phyloP scores from a whole-genome alignment of 129 eudicot genomes.

The Pulicaria dysenterica region DNA sequence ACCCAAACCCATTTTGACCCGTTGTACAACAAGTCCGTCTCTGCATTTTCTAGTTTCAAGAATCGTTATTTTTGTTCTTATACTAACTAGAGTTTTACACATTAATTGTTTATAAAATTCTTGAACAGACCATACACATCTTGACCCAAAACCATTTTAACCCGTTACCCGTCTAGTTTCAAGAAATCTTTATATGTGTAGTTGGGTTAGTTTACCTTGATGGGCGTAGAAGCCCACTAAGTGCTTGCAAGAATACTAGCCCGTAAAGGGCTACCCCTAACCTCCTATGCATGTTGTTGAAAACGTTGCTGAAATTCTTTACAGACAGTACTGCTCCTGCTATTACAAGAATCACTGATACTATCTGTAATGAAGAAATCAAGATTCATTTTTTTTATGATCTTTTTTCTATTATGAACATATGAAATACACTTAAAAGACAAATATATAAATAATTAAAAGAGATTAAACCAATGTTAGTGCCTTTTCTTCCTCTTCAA shows the following conservation, averaged over 20 bases:
- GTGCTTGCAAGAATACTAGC: slow-evolving; percentile 64
- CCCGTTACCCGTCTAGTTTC: neutral
- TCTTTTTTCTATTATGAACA: neutral
- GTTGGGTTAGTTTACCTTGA: slow-evolving; percentile 43
- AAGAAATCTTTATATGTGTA: neutral
- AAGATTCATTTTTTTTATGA: neutral
- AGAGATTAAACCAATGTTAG: neutral
- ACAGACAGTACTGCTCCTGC: slow-evolving; percentile 73
- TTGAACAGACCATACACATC: no score
- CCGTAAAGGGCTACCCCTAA: slow-evolving; percentile 79
- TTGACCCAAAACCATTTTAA: neutral
- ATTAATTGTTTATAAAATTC: no score
- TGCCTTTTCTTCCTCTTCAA: slow-evolving; percentile 27
- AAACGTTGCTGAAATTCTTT: slow-evolving; percentile 69
- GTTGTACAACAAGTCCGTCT: neutral
- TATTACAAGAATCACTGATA: slow-evolving; percentile 62
- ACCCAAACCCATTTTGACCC: neutral
- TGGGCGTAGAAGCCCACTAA: slow-evolving; percentile 70
- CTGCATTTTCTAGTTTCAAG: no score
- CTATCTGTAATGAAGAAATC: slow-evolving; percentile 43
- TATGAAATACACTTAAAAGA: neutral
- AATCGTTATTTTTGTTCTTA: no score
- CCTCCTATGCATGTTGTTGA: slow-evolving; percentile 79
- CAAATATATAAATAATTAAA: slow-evolving; percentile 19
- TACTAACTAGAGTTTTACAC: no score